These are phyloP conservation scores for Rhamnella rubrinervis DNA, from an alignment of 331 rosid genomes.

Conservation along the genomic window DNA sequence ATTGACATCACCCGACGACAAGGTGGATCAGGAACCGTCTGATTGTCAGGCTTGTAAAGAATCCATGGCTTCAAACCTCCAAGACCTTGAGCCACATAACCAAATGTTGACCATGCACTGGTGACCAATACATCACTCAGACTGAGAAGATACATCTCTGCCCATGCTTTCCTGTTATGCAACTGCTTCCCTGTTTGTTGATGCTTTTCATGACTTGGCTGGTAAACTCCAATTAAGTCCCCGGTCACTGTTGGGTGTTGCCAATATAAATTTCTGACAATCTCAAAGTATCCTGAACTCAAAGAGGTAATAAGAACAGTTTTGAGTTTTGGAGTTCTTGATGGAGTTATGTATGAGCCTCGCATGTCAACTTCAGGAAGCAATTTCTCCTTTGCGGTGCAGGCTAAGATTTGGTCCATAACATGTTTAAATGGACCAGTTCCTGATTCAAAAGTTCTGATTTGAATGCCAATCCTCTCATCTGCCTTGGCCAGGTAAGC, in stretches of 20 bases:
- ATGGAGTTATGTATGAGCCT: constrained; percentile 15
- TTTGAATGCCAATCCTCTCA: constrained; percentile 63
- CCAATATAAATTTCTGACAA: constrained; percentile 48
- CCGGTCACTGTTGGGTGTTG: constrained; percentile 47
- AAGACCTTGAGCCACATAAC: constrained; percentile 73
- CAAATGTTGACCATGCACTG: constrained; percentile 71
- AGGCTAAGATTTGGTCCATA: constrained; percentile 58
- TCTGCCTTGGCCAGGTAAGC: constrained; percentile 56
- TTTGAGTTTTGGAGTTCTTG: constrained; percentile 33
- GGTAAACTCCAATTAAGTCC: constrained; percentile 41
- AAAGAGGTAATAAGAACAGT: constrained; percentile 57
- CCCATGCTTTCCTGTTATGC: constrained; percentile 63
- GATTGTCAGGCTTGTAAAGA: constrained; percentile 49
- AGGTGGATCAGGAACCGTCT: constrained; percentile 47
- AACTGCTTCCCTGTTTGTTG: constrained; percentile 46
- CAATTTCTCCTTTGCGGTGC: constrained; percentile 46
- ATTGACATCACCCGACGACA: constrained; percentile 45
- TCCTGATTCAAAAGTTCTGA: constrained; percentile 46
- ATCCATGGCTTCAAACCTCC: constrained; percentile 75
- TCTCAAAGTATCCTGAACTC: constrained; percentile 48
- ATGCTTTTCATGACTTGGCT: constrained; percentile 60
- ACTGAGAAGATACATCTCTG: constrained; percentile 62
- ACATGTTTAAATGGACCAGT: constrained; percentile 51
- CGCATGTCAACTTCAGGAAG: constrained; percentile 44
- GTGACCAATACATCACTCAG: constrained; percentile 50